Conservation (phyloP, 805 yeast genomes). For the Candida nitratophila region DNA sequence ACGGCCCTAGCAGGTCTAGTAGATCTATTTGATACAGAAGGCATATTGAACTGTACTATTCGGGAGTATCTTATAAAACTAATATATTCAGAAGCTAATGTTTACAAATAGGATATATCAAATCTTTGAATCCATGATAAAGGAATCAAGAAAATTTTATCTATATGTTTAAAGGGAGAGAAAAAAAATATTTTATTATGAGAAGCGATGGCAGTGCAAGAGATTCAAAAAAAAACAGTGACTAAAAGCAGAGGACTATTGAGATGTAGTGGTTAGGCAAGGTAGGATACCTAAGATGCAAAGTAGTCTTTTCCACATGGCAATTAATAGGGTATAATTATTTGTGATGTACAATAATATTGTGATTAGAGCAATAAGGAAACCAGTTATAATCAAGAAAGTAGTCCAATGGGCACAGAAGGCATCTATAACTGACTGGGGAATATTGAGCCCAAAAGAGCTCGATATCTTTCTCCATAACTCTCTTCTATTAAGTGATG, state of each 20-base stretch:
- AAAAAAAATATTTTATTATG: neutral
- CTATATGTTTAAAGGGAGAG: neutral
- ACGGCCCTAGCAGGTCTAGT: neutral
- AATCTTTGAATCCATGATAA: too few species aligned
- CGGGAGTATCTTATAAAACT: too few species aligned
- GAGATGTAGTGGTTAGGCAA: neutral
- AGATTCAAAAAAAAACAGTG: too few species aligned
- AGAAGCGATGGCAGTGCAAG: conserved; percentile 1
- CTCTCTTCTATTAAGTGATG: neutral
- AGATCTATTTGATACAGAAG: neutral
- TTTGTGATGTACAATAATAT: neutral
- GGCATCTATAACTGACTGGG: neutral
- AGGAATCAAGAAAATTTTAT: neutral
- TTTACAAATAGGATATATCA: too few species aligned
- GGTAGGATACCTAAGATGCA: neutral
- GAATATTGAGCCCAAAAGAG: neutral
- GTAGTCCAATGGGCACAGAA: neutral
- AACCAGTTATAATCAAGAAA: neutral
- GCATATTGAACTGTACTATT: too few species aligned
- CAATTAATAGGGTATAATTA: neutral
- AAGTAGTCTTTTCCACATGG: neutral
- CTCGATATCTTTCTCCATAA: neutral
- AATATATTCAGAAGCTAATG: too few species aligned
- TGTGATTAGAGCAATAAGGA: neutral
- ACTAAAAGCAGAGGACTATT: too few species aligned